A percentile compares a stretch with the other conserved stretches of the same genome.
These are phyloP conservation scores for Besnoitia besnoiti DNA, from an alignment of 169 alveolate genomes.

Conservation along the genomic window DNA sequence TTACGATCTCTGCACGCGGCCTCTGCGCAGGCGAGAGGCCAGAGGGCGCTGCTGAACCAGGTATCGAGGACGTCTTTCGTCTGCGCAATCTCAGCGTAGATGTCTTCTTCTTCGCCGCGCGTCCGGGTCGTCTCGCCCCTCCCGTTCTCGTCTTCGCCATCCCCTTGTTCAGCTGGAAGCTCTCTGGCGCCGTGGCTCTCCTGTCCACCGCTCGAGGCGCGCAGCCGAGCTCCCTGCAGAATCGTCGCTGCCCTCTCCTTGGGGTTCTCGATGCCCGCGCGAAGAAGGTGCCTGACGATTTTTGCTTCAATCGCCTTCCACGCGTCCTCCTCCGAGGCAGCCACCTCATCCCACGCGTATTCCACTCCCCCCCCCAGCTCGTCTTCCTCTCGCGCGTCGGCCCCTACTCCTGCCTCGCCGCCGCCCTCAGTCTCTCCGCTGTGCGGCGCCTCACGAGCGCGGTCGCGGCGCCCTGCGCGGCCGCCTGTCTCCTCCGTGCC, in stretches of 20 bases:
- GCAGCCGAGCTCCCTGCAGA: neutral
- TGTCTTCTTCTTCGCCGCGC: neutral
- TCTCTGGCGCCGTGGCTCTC: too few species aligned
- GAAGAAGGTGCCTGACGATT: neutral
- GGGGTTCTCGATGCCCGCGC: neutral
- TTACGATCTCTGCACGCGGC: neutral
- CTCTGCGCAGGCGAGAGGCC: constrained; percentile 89
- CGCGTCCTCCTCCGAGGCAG: neutral
- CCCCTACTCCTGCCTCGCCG: too few species aligned
- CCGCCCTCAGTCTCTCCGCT: too few species aligned
- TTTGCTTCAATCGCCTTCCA: neutral
- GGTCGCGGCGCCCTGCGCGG: too few species aligned
- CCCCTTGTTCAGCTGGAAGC: too few species aligned
- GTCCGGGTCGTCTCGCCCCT: neutral
- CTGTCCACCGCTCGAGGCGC: neutral
- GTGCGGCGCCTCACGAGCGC: too few species aligned
- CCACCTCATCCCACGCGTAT: neutral
- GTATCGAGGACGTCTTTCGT: constrained; percentile 98
- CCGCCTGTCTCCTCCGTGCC: too few species aligned
- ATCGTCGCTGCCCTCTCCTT: neutral
- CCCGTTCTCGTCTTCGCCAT: neutral
- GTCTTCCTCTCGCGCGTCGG: neutral
- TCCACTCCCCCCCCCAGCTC: neutral
- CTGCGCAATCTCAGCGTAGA: constrained; percentile 74
- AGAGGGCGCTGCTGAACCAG: constrained; percentile 97